Evolutionary conservation across 306 rosid genomes (phyloP).

Genomic region (Quercus engelmannii): DNA sequence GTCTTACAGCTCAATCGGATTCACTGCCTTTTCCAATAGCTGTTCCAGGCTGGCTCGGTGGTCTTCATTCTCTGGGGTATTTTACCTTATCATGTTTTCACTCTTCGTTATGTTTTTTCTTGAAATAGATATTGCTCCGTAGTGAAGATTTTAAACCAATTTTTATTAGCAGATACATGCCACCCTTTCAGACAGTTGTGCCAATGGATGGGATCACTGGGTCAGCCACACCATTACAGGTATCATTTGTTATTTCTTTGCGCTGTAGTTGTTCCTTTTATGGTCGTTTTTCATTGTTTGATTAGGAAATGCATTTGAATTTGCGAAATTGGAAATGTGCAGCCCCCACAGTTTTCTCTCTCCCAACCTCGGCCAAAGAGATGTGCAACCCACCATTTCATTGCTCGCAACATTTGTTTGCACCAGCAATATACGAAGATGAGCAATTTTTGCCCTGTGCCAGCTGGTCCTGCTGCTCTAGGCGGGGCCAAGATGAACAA

Average conservation of each 20-base stretch:
- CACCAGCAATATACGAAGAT: slow-evolving; percentile 48
- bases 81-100: slow-evolving; percentile 18
- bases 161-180: slow-evolving; percentile 24
- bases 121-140: slow-evolving; percentile 6
- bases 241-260: slow-evolving; percentile 14
- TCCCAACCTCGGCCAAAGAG: slow-evolving; percentile 44
- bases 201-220: slow-evolving; percentile 23
- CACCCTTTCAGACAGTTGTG: slow-evolving; percentile 32
- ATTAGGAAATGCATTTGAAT: neutral
- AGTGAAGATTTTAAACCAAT: slow-evolving; percentile 20
- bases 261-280: neutral
- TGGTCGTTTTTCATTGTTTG: neutral
- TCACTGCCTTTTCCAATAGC: slow-evolving; percentile 35
- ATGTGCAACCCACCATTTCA: slow-evolving; percentile 63
- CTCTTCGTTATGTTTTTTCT: slow-evolving; percentile 8
- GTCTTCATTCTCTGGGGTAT: slow-evolving; percentile 50
- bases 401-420: slow-evolving; percentile 61
- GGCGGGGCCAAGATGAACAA: slow-evolving; percentile 38
- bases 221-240: slow-evolving; percentile 34
- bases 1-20: slow-evolving; percentile 35
- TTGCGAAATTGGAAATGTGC: slow-evolving; percentile 25
- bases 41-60: slow-evolving; percentile 36
- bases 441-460: slow-evolving; percentile 25
- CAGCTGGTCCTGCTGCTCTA: slow-evolving; percentile 33
- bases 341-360: slow-evolving; percentile 35